Evolutionary conservation across 805 yeast species (phyloP).

Genomic region (Cyberlindnera americana): DNA sequence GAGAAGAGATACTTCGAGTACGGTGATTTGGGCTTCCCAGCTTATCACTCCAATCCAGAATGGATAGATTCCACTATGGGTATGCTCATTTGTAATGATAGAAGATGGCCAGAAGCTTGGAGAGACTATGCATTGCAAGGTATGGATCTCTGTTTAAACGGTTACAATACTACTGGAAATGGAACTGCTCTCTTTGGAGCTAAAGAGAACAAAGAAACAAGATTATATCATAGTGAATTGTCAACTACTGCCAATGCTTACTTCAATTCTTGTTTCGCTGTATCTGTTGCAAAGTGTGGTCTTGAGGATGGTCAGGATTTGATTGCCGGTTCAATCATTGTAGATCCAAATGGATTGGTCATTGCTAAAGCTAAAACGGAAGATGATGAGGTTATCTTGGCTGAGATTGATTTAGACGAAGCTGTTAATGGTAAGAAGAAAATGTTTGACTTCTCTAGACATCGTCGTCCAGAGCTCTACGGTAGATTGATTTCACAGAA

Average conservation of each 20-base stretch:
- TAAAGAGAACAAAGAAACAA: conserved; percentile 30
- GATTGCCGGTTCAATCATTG: conserved; percentile 35
- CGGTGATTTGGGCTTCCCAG: conserved; percentile 37
- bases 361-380: conserved; percentile 34
- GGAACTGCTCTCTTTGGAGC: conserved; percentile 33
- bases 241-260: conserved; percentile 34
- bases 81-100: conserved; percentile 37
- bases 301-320: conserved; percentile 35
- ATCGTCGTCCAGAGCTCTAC: conserved; percentile 36
- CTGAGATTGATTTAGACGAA: conserved; percentile 36
- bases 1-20: conserved; percentile 37
- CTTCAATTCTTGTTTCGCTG: conserved; percentile 33
- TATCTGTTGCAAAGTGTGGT: conserved; percentile 36
- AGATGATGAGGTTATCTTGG: conserved; percentile 32
- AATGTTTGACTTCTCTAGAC: conserved; percentile 36
- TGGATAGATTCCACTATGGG: conserved; percentile 37
- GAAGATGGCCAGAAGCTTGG: conserved; percentile 43
- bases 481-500: conserved; percentile 28
- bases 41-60: conserved; percentile 32
- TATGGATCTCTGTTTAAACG: conserved; percentile 36
- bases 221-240: conserved; percentile 34
- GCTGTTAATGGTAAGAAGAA: conserved; percentile 33
- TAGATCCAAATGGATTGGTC: conserved; percentile 35
- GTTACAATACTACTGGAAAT: conserved; percentile 36
- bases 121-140: conserved; percentile 38